Evolutionary conservation across 2,329 filamentous ascomycete species (phyloP).

Genomic region (Periglandula ipomoeae): DNA sequence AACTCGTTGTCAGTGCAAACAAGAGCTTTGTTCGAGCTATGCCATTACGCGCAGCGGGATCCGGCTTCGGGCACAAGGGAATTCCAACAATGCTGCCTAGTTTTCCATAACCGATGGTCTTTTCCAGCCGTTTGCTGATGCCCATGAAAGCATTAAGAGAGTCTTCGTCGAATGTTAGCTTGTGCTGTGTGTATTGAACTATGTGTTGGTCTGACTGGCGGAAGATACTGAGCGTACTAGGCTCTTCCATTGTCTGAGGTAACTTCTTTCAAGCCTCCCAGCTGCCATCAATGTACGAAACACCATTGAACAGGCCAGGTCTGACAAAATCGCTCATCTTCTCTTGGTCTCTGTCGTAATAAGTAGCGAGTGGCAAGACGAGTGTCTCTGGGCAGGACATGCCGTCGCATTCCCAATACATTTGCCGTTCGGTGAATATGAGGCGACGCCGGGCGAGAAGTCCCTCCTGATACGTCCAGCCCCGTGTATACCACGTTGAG

Average conservation of each 20-base stretch:
- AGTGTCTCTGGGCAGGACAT: constrained; percentile 28
- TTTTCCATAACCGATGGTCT: constrained; percentile 20
- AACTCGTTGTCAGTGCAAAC: constrained; percentile 25
- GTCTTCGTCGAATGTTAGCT: constrained; percentile 22
- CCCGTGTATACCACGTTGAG: constrained; percentile 26
- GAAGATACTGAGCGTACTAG: constrained; percentile 27
- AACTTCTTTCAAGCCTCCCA: constrained; percentile 27
- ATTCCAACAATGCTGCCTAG: constrained; percentile 22
- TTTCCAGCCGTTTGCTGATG: constrained; percentile 21
- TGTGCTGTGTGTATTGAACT: constrained; percentile 20
- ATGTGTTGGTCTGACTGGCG: constrained; percentile 25
- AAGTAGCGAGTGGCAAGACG: constrained; percentile 21
- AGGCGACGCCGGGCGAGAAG: constrained; percentile 26
- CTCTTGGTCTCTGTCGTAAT: constrained; percentile 23
- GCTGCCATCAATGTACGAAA: constrained; percentile 25
- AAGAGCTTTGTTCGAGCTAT: constrained; percentile 22
- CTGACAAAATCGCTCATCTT: constrained; percentile 27
- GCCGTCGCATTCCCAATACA: constrained; percentile 30
- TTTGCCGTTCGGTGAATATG: constrained; percentile 29
- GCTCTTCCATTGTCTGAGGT: constrained; percentile 17
- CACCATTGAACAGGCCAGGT: constrained; percentile 24
- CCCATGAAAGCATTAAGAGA: constrained; percentile 24
- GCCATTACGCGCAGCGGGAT: constrained; percentile 9
- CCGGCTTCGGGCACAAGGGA: constrained; percentile 17
- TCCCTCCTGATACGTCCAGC: constrained; percentile 32